phyloP scores from a whole-genome alignment of 2,329 filamentous ascomycete species.

The Scortechinia acanthostroma region DNA sequence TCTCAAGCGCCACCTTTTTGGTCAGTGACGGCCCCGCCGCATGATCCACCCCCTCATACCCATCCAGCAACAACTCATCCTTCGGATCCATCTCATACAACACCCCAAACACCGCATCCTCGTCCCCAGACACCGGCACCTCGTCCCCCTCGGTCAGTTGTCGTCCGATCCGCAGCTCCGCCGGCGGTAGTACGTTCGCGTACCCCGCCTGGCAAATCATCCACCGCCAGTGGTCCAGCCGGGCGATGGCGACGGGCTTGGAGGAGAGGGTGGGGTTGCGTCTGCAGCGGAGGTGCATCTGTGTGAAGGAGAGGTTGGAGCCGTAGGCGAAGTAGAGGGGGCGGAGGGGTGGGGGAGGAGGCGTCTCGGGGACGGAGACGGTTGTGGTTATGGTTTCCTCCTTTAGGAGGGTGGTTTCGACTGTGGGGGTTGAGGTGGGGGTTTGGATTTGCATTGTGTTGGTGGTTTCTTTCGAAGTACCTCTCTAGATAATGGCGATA shows the following conservation, averaged over 20 bases:
- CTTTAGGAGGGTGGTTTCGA: neutral
- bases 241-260: conserved; percentile 44
- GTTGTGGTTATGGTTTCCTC: neutral
- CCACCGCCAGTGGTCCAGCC: conserved; percentile 51
- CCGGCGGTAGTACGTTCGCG: conserved; percentile 49
- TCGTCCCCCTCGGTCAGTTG: neutral
- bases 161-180: neutral
- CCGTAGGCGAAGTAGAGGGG: conserved; percentile 65
- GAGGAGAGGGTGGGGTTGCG: conserved; percentile 34
- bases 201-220: conserved; percentile 62
- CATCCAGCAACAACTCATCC: conserved; percentile 45
- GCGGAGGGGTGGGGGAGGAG: neutral
- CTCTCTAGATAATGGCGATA: too few species aligned
- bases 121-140: neutral
- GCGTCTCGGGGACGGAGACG: neutral
- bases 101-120: conserved; percentile 39
- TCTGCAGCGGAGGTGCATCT: conserved; percentile 58
- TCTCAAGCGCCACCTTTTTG: conserved; percentile 23
- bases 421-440: neutral
- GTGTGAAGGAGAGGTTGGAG: conserved; percentile 58
- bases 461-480: too few species aligned
- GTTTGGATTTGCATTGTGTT: neutral
- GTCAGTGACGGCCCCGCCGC: conserved; percentile 38
- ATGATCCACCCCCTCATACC: conserved; percentile 52
- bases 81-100: conserved; percentile 39